Conservation (phyloP, 2,329 filamentous ascomycete species). For the Hymenoscyphus fraxineus region DNA sequence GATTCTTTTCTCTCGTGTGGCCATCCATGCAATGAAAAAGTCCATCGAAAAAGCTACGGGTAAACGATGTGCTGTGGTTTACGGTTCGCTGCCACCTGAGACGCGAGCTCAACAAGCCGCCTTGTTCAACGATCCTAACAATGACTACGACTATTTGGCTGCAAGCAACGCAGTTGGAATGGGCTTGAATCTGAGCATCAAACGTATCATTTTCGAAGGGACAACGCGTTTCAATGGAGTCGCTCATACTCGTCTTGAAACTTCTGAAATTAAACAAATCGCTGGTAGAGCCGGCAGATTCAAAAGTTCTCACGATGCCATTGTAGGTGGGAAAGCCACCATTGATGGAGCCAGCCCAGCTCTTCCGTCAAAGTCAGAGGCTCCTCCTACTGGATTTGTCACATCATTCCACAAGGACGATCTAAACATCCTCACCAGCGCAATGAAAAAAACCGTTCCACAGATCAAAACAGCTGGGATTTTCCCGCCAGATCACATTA, state of each 20-base stretch:
- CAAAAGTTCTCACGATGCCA: constrained; percentile 62
- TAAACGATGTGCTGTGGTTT: constrained; percentile 83
- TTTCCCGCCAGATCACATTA: constrained; percentile 63
- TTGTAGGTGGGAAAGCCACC: constrained; percentile 18
- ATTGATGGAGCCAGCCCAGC: constrained; percentile 11
- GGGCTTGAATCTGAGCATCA: constrained; percentile 91
- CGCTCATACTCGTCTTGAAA: constrained; percentile 53
- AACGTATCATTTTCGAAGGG: constrained; percentile 82
- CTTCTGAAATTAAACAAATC: constrained; percentile 90
- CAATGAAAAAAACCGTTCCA: constrained; percentile 60
- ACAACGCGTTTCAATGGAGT: constrained; percentile 67
- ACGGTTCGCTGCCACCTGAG: constrained; percentile 87
- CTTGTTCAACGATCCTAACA: constrained; percentile 91
- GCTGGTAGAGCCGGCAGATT: constrained; percentile 88
- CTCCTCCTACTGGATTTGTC: constrained; percentile 59
- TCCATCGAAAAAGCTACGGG: constrained; percentile 74
- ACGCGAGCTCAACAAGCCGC: constrained; percentile 87
- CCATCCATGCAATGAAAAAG: constrained; percentile 74
- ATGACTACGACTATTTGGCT: constrained; percentile 91
- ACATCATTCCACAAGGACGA: constrained; percentile 74
- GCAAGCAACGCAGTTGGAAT: constrained; percentile 97
- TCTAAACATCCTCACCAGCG: constrained; percentile 55
- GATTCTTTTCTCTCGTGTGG: constrained; percentile 78
- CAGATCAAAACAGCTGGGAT: constrained; percentile 70
- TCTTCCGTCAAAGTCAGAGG: constrained; percentile 6